Conservation (phyloP, 2,329 filamentous ascomycete species). For the Endoconidiophora polonica region DNA sequence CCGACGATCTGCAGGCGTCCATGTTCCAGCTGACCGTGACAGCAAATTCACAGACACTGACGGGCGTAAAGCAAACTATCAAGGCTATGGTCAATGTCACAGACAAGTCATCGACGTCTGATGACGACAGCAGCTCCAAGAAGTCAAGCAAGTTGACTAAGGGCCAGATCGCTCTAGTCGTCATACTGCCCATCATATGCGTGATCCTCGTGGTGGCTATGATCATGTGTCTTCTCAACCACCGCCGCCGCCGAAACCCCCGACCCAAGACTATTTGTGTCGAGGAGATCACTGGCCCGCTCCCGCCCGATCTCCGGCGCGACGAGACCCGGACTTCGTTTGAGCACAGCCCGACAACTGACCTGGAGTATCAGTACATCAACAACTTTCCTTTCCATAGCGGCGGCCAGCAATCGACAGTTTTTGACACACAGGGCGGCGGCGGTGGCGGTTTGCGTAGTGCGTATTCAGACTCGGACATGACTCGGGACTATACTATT, state of each 20-base stretch:
- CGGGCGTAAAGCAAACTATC: constrained; percentile 9
- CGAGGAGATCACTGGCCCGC: constrained; percentile 7
- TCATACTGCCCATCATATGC: constrained; percentile 27
- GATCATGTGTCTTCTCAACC: constrained; percentile 20
- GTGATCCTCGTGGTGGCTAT: constrained; percentile 21
- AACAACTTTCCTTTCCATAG: constrained; percentile 8
- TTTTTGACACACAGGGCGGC: not conserved
- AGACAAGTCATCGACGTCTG: constrained; percentile 16
- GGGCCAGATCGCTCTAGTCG: constrained; percentile 25
- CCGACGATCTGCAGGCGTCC: constrained; percentile 14
- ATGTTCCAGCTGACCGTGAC: constrained; percentile 6
- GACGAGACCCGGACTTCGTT: constrained; percentile 7
- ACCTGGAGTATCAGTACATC: constrained; percentile 9
- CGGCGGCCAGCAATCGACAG: not conserved
- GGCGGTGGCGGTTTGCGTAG: not conserved
- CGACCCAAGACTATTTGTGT: constrained; percentile 8
- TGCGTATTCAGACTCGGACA: constrained; percentile 8
- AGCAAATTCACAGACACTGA: constrained; percentile 12
- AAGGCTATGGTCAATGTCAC: constrained; percentile 21
- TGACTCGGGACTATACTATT: constrained; percentile 2
- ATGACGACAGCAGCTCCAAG: constrained; percentile 16
- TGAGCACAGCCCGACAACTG: constrained; percentile 1
- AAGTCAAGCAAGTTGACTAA: constrained; percentile 12
- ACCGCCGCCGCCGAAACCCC: constrained; percentile 18
- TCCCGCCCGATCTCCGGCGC: constrained; percentile 7